A percentile compares a stretch with the other conserved stretches of the same genome.
phyloP scores from a whole-genome alignment of 2,329 filamentous ascomycete species.

The Macrophomina pseudophaseolina region DNA sequence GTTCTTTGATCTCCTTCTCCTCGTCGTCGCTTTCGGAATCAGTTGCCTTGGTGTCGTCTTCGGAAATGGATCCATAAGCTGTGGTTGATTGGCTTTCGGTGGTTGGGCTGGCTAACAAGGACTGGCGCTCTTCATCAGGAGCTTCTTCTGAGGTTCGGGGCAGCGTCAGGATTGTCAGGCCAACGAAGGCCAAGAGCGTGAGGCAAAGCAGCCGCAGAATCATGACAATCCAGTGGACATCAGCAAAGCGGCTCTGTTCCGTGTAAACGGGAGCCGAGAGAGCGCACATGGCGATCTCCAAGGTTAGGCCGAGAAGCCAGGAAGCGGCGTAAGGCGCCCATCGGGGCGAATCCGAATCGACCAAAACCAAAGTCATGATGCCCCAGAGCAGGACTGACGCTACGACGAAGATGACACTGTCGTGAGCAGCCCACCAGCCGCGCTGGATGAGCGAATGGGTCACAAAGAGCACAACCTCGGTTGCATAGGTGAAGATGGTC shows the following conservation, averaged over 20 bases:
- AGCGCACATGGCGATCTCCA: conserved; percentile 39
- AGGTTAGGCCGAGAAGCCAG: conserved; percentile 39
- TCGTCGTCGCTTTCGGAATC: conserved; percentile 55
- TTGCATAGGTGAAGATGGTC: conserved; percentile 24
- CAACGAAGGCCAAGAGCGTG: conserved; percentile 33
- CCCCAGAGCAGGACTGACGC: conserved; percentile 43
- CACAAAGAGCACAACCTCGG: conserved; percentile 34
- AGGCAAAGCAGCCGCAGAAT: conserved; percentile 35
- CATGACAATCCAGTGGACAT: conserved; percentile 35
- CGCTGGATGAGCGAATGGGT: conserved; percentile 36
- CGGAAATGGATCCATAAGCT: conserved; percentile 45
- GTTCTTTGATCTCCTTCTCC: conserved; percentile 60
- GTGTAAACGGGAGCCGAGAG: conserved; percentile 31
- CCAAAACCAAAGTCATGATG: conserved; percentile 34
- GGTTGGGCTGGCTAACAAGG: conserved; percentile 58
- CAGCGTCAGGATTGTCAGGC: conserved; percentile 10
- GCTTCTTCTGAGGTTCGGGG: conserved; percentile 35
- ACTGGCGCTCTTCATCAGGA: conserved; percentile 63
- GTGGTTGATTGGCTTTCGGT: conserved; percentile 33
- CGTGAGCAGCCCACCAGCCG: conserved; percentile 39
- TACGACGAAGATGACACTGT: conserved; percentile 41
- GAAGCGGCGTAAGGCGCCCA: conserved; percentile 44
- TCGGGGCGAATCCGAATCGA: conserved; percentile 33
- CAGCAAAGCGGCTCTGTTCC: conserved; percentile 29
- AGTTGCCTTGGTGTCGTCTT: conserved; percentile 40